These are phyloP conservation scores for Solanum acaule DNA, from an alignment of 257 asterid genomes.

Conservation along the genomic window DNA sequence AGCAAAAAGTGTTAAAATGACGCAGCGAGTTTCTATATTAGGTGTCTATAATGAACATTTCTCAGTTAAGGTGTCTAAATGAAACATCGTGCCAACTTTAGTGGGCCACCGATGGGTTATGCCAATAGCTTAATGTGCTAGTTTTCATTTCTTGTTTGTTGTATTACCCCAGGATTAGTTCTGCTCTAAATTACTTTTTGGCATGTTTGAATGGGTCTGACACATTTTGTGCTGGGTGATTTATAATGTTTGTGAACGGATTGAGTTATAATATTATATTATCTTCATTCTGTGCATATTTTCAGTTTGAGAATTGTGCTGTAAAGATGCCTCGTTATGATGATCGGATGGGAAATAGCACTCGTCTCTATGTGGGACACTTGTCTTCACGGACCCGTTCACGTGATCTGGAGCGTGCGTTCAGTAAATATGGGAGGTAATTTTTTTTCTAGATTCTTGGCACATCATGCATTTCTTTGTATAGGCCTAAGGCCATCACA, in stretches of 20 bases:
- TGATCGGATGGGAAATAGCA: conserved; percentile 57
- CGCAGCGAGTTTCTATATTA: too few species aligned
- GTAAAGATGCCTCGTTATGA: conserved; percentile 80
- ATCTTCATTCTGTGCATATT: not conserved
- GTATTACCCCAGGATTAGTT: not conserved
- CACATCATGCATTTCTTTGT: not conserved
- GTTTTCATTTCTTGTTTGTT: not conserved
- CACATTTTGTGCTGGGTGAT: not conserved
- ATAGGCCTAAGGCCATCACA: not conserved
- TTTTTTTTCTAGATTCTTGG: not conserved
- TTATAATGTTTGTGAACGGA: not conserved
- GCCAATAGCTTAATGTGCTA: not conserved
- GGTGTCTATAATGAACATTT: too few species aligned
- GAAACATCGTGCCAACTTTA: too few species aligned
- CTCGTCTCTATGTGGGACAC: conserved; percentile 98
- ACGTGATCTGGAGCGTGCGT: conserved; percentile 80
- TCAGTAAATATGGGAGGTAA: conserved; percentile 95
- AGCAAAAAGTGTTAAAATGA: too few species aligned
- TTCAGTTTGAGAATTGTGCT: conserved; percentile 17
- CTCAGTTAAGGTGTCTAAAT: too few species aligned
- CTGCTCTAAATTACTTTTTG: not conserved
- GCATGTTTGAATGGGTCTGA: not conserved
- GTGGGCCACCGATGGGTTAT: too few species aligned
- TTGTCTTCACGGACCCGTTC: conserved; percentile 90
- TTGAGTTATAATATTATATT: not conserved